Evolutionary conservation across 2,329 filamentous ascomycete genomes (phyloP).

Genomic region (Ceratocystis diversiconidia): DNA sequence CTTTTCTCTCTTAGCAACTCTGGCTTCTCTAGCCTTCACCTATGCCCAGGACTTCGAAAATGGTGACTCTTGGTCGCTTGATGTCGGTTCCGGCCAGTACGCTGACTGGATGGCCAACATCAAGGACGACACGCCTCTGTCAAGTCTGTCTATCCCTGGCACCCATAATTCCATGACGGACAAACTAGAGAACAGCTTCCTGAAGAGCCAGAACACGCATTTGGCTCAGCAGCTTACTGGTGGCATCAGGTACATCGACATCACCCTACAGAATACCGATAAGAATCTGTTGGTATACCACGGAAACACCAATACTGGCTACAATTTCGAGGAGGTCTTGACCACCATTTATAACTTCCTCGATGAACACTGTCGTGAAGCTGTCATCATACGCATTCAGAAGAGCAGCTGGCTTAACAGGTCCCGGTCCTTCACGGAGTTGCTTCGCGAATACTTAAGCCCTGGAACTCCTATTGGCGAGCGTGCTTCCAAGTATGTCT

Average conservation of each 20-base stretch:
- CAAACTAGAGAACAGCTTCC: neutral
- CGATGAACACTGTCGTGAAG: neutral
- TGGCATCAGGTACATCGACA: neutral
- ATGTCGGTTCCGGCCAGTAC: too few species aligned
- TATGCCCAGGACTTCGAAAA: too few species aligned
- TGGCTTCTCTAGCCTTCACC: too few species aligned
- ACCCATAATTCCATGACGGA: neutral
- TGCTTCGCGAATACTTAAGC: neutral
- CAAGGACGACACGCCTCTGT: neutral
- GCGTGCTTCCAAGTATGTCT: neutral
- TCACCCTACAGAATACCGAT: neutral
- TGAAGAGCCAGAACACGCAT: neutral
- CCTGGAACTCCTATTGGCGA: neutral
- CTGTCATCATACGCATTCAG: neutral
- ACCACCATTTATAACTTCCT: neutral
- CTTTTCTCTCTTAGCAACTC: too few species aligned
- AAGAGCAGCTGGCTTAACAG: neutral
- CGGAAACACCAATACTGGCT: neutral
- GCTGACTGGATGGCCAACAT: neutral
- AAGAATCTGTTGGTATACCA: neutral
- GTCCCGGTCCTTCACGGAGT: neutral
- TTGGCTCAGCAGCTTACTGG: neutral
- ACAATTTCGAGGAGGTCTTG: neutral
- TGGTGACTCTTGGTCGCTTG: too few species aligned
- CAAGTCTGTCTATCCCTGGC: neutral